A percentile compares a stretch with the other conserved stretches of the same genome.
phyloP scores from a whole-genome alignment of 257 asterid genomes.

The Solanum medicagineum region DNA sequence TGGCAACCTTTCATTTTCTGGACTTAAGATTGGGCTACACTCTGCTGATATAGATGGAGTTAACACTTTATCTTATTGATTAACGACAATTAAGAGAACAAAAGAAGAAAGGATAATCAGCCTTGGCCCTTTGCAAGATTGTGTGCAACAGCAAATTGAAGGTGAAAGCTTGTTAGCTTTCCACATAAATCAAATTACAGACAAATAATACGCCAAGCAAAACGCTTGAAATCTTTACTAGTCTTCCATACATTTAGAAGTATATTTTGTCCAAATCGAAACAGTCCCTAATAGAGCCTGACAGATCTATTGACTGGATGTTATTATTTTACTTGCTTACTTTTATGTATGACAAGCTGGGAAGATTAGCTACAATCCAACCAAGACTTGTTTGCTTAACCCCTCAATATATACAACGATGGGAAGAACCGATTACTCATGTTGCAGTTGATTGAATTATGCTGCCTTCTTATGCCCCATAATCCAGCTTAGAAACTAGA shows the following conservation, averaged over 20 bases:
- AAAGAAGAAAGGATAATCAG: neutral
- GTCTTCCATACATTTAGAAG: neutral
- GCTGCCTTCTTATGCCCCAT: neutral
- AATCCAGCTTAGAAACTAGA: neutral
- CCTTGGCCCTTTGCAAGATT: neutral
- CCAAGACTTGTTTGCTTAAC: neutral
- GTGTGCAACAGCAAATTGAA: neutral
- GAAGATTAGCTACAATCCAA: neutral
- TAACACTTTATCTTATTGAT: neutral
- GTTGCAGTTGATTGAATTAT: neutral
- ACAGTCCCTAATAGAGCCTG: neutral
- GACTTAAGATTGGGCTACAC: neutral
- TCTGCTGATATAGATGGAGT: neutral
- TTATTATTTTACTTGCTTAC: neutral
- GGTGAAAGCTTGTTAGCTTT: neutral
- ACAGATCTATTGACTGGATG: neutral
- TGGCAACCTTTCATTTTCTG: neutral
- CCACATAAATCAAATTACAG: neutral
- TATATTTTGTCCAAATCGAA: neutral
- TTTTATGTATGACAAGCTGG: neutral
- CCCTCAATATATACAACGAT: neutral
- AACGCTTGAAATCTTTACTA: neutral
- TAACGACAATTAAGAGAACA: neutral
- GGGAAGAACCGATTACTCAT: neutral
- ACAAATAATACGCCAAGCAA: neutral